phyloP scores from a whole-genome alignment of 305 asterid species.

The Solanum hybrid region DNA sequence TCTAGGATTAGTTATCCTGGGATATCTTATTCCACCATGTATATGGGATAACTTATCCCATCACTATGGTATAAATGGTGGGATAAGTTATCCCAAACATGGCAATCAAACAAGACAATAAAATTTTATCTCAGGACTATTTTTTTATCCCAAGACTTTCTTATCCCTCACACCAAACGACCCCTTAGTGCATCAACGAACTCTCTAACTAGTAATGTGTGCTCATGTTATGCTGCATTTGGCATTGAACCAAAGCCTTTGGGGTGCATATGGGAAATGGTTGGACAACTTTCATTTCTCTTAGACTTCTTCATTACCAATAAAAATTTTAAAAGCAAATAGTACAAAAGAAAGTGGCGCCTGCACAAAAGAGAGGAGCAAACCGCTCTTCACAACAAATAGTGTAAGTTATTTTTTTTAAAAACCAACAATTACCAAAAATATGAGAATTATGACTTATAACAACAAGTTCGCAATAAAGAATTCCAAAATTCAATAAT shows the following conservation, averaged over 20 bases:
- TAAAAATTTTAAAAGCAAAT: background rate
- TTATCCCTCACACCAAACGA: background rate
- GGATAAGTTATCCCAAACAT: too few species aligned
- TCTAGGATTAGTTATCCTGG: background rate
- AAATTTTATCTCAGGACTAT: too few species aligned
- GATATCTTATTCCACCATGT: too few species aligned
- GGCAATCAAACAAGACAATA: too few species aligned
- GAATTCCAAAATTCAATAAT: background rate
- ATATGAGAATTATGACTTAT: background rate
- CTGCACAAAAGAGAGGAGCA: background rate
- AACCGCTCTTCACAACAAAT: background rate
- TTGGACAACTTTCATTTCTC: background rate
- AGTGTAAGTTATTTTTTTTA: background rate
- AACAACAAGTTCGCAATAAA: background rate
- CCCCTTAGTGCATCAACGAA: background rate
- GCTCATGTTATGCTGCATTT: background rate
- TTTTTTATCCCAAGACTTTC: too few species aligned
- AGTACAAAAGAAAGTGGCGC: background rate
- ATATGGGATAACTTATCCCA: too few species aligned
- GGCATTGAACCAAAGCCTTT: background rate
- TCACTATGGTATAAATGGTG: too few species aligned
- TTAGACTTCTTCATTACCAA: background rate
- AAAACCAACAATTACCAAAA: background rate
- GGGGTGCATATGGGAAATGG: background rate
- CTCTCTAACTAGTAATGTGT: background rate